A percentile compares a stretch with the other conserved stretches of the same genome.
Evolutionary conservation across 2,329 filamentous ascomycete species (phyloP).

Genomic region (Diplodia intermedia): DNA sequence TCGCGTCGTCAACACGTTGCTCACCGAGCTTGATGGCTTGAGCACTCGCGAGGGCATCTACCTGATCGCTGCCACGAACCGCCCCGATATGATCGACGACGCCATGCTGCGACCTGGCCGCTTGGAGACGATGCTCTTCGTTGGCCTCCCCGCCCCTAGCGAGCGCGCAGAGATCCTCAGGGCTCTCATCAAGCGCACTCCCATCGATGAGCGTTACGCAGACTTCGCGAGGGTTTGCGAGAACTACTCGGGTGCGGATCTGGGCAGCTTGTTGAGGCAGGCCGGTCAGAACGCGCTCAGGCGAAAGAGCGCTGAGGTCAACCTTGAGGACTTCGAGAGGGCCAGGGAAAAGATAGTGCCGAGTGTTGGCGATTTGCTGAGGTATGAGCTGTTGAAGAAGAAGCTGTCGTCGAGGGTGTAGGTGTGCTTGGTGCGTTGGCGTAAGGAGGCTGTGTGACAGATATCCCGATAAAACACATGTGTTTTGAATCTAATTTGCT

Average conservation of each 20-base stretch:
- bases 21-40: conserved; percentile 92
- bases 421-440: not conserved
- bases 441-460: not conserved
- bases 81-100: conserved; percentile 94
- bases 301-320: conserved; percentile 54
- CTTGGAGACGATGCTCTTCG: conserved; percentile 85
- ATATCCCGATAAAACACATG: not conserved
- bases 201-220: conserved; percentile 63
- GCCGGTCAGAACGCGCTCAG: conserved; percentile 65
- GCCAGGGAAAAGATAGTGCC: conserved; percentile 53
- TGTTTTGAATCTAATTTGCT: not conserved
- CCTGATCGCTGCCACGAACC: conserved; percentile 92
- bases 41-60: conserved; percentile 83
- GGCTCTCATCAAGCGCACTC: conserved; percentile 65
- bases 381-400: conserved; percentile 62
- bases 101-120: conserved; percentile 93
- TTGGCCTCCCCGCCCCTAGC: conserved; percentile 79
- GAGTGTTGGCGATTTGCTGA: conserved; percentile 64
- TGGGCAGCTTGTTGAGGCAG: conserved; percentile 64
- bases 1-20: conserved; percentile 90
- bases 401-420: conserved; percentile 49
- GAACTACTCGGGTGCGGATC: conserved; percentile 76
- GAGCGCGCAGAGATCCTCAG: conserved; percentile 86
- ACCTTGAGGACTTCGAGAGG: conserved; percentile 55
- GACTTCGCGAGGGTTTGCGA: conserved; percentile 75